These are phyloP conservation scores for Epichloe gansuensis DNA, from an alignment of 2,329 filamentous ascomycete species.

Conservation along the genomic window DNA sequence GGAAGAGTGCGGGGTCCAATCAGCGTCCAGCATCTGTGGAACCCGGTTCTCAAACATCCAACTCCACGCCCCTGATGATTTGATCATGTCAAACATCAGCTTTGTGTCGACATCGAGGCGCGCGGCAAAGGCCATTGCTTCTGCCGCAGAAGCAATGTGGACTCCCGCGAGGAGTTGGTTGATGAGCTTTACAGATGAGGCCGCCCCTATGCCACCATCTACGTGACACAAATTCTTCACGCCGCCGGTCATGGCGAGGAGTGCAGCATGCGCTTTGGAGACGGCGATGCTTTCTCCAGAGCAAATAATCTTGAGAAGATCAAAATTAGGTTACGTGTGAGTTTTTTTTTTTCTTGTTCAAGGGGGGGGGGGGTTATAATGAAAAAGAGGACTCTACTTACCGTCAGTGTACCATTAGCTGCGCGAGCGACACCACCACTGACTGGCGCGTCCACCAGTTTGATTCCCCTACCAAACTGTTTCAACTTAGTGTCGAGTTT, in stretches of 20 bases:
- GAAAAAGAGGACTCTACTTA: conserved; percentile 2
- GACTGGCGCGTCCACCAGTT: conserved; percentile 23
- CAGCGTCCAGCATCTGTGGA: conserved; percentile 22
- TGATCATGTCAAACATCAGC: conserved; percentile 33
- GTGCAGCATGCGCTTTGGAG: conserved; percentile 11
- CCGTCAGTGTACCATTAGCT: conserved; percentile 22
- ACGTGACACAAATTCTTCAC: conserved; percentile 30
- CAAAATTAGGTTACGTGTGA: neutral
- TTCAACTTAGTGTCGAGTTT: conserved; percentile 11
- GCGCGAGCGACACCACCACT: conserved; percentile 25
- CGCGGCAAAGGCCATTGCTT: conserved; percentile 43
- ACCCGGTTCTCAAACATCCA: conserved; percentile 25
- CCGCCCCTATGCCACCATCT: conserved; percentile 36
- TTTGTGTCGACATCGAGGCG: conserved; percentile 38
- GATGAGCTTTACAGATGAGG: conserved; percentile 44
- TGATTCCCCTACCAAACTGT: conserved; percentile 14
- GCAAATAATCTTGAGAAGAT: conserved; percentile 18
- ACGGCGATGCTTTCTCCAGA: conserved; percentile 16
- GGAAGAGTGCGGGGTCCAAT: conserved; percentile 23
- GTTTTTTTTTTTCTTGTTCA: too few relatives aligned
- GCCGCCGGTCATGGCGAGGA: conserved; percentile 20
- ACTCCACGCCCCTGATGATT: conserved; percentile 22
- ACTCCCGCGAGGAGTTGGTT: conserved; percentile 46
- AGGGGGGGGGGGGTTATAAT: too few relatives aligned
- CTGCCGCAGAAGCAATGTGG: conserved; percentile 41